Conservation (phyloP, 257 asterid species). For the Jacaranda mimosifolia region DNA sequence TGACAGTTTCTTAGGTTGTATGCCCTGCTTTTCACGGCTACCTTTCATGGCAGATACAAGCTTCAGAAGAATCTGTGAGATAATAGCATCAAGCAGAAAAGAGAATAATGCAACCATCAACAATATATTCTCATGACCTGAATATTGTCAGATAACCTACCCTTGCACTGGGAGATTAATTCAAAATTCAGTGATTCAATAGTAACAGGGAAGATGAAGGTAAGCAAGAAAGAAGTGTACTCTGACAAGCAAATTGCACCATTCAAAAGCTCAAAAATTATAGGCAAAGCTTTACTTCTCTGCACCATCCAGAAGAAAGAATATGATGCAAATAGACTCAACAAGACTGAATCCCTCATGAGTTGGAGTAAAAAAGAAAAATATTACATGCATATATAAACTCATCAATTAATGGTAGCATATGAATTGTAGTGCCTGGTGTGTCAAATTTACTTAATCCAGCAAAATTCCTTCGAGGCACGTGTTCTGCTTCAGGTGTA, state of each 20-base stretch:
- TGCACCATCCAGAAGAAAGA: constrained; percentile 23
- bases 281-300: constrained; percentile 9
- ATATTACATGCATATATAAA: background rate
- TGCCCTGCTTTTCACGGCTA: constrained; percentile 85
- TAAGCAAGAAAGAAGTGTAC: background rate
- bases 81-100: constrained; percentile 37
- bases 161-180: background rate
- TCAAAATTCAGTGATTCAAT: constrained; percentile 7
- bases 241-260: constrained; percentile 16
- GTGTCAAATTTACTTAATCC: background rate
- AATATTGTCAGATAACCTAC: background rate
- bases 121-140: background rate
- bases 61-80: constrained; percentile 66
- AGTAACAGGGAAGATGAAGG: background rate
- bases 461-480: constrained; percentile 12
- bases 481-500: constrained; percentile 13
- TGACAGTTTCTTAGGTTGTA: constrained; percentile 57
- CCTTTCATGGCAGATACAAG: constrained; percentile 95
- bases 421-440: background rate
- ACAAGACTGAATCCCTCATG: background rate
- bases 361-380: background rate
- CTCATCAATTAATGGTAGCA: background rate
- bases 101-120: constrained; percentile 27
- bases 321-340: constrained; percentile 8
- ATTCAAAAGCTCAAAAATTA: constrained; percentile 19